phyloP scores from a whole-genome alignment of 345 rosid species.

The Acer negundo region DNA sequence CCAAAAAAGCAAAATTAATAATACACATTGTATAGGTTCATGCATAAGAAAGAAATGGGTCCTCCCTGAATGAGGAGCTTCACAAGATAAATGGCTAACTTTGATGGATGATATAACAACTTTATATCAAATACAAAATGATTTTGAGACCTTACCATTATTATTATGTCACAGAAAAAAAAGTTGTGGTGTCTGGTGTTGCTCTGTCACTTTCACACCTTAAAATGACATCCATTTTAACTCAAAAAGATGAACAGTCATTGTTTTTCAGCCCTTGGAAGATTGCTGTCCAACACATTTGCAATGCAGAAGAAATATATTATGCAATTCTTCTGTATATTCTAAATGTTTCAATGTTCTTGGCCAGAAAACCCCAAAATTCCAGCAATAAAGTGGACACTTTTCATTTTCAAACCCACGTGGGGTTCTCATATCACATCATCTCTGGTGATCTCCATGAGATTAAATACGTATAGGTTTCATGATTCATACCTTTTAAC shows the following conservation, averaged over 20 bases:
- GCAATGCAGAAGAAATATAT: not conserved
- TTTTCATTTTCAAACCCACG: conserved; percentile 3
- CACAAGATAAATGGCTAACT: conserved; percentile 16
- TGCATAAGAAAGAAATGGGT: conserved; percentile 25
- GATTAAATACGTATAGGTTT: too few relatives aligned
- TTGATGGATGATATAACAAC: conserved; percentile 27
- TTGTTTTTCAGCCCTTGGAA: conserved; percentile 38
- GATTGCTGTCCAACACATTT: conserved; percentile 12
- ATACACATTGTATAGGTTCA: conserved; percentile 31
- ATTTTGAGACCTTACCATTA: conserved; percentile 40
- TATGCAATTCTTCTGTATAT: not conserved
- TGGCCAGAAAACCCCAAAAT: conserved; percentile 6
- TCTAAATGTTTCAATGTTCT: not conserved
- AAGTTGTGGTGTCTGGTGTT: conserved; percentile 46
- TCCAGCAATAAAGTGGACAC: not conserved
- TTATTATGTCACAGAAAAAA: conserved; percentile 10
- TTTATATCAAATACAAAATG: conserved; percentile 24
- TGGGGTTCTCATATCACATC: not conserved
- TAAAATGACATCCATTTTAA: conserved; percentile 28
- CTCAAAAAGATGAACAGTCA: conserved; percentile 34
- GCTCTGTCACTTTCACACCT: conserved; percentile 45
- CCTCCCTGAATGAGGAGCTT: conserved; percentile 6
- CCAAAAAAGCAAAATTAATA: conserved; percentile 12
- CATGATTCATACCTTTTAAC: too few relatives aligned
- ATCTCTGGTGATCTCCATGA: too few relatives aligned